Evolutionary conservation across 805 yeast genomes (phyloP).

Genomic region (Candida chauliodis): DNA sequence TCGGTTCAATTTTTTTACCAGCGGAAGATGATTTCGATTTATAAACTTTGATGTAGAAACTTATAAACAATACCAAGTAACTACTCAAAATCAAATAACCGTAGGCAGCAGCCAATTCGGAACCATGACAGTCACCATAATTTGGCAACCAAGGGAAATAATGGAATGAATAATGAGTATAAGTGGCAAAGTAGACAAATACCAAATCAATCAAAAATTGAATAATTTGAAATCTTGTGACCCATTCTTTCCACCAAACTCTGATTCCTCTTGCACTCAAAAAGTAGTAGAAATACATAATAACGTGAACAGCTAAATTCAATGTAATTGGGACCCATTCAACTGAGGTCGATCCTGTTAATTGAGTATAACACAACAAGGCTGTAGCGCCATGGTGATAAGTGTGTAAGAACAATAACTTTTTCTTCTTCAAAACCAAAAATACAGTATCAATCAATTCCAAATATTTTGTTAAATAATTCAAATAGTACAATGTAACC

Average conservation of each 20-base stretch:
- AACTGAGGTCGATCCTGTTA: conserved; percentile 84
- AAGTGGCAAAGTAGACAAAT: conserved; percentile 92
- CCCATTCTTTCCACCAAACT: conserved; percentile 99
- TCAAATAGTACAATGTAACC: conserved; percentile 82
- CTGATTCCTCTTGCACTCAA: conserved; percentile 87
- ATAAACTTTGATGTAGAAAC: conserved; percentile 88
- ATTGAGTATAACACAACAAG: conserved; percentile 86
- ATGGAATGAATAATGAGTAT: conserved; percentile 76
- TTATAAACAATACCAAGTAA: conserved; percentile 84
- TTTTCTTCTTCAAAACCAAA: conserved; percentile 87
- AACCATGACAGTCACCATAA: conserved; percentile 80
- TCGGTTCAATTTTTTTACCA: conserved; percentile 12
- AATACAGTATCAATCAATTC: conserved; percentile 91
- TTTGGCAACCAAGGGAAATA: conserved; percentile 68
- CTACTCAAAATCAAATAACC: conserved; percentile 88
- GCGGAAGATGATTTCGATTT: conserved; percentile 30
- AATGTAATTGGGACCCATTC: conserved; percentile 92
- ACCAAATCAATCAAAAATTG: conserved; percentile 87
- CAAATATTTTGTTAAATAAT: conserved; percentile 83
- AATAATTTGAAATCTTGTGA: conserved; percentile 89
- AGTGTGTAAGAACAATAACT: conserved; percentile 87
- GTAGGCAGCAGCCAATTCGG: conserved; percentile 86
- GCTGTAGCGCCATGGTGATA: conserved; percentile 99
- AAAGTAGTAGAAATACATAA: conserved; percentile 98
- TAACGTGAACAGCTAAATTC: conserved; percentile 88